These are phyloP conservation scores for Leccinellum albellum DNA, from an alignment of 768 basidiomycete species.

Conservation along the genomic window DNA sequence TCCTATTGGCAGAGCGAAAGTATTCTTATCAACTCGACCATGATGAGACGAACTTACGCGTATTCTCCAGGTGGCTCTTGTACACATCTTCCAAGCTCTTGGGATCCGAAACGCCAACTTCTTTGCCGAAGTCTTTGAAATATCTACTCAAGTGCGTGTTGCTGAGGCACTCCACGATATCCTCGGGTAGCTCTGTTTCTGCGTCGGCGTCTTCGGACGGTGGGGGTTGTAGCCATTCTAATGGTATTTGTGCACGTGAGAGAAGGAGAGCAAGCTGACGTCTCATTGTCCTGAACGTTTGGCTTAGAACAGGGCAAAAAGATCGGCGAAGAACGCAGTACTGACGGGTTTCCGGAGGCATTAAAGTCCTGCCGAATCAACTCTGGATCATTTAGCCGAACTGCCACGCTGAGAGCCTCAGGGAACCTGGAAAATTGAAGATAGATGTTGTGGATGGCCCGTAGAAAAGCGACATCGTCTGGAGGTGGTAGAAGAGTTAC, in stretches of 20 bases:
- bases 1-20: constrained; percentile 36
- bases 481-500: constrained; percentile 89
- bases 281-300: constrained; percentile 67
- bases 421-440: constrained; percentile 83
- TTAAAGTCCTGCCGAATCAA: constrained; percentile 86
- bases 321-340: constrained; percentile 10
- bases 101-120: constrained; percentile 84
- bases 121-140: constrained; percentile 91
- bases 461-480: constrained; percentile 86
- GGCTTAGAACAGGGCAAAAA: not conserved
- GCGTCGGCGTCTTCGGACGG: constrained; percentile 47
- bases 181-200: constrained; percentile 69
- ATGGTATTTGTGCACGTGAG: constrained; percentile 85
- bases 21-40: not conserved
- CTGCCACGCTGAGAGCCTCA: constrained; percentile 83
- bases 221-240: constrained; percentile 80
- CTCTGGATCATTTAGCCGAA: constrained; percentile 76
- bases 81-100: constrained; percentile 96
- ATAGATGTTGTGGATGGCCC: constrained; percentile 86
- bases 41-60: constrained; percentile 46
- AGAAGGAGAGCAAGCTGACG: constrained; percentile 93
- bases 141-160: constrained; percentile 79
- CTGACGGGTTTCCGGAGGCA: constrained; percentile 83
- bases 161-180: constrained; percentile 80
- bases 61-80: constrained; percentile 92